phyloP scores from a whole-genome alignment of 176 grass and related monocot species.

The Carex scoparia region DNA sequence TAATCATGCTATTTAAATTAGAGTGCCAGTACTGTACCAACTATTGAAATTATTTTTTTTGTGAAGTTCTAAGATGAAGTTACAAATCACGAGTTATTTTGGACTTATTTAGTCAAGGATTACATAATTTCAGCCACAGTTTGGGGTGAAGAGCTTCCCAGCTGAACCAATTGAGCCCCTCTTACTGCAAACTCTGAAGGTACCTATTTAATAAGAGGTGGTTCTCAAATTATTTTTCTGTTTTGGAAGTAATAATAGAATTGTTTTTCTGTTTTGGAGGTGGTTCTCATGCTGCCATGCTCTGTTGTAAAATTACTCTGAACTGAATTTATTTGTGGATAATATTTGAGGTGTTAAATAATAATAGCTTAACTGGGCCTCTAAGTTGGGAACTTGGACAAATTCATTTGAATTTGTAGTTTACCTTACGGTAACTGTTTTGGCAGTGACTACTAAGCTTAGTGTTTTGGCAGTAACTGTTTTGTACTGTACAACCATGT shows the following conservation, averaged over 20 bases:
- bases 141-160: too few species aligned
- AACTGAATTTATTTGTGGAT: neutral
- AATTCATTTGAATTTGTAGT: neutral
- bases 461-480: neutral
- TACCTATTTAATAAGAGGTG: slow-evolving; percentile 68
- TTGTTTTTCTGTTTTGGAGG: too few species aligned
- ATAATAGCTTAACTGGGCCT: neutral
- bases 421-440: neutral
- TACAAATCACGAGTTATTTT: neutral
- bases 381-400: neutral
- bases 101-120: neutral
- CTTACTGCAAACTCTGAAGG: slow-evolving; percentile 70
- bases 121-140: neutral
- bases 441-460: neutral
- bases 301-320: neutral
- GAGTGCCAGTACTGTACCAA: too few species aligned
- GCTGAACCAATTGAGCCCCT: slow-evolving; percentile 51
- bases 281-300: slow-evolving; percentile 3
- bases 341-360: neutral
- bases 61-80: neutral
- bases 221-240: neutral
- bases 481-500: neutral
- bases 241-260: too few species aligned
- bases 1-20: too few species aligned
- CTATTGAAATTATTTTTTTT: neutral